Percentiles rank a stretch among this genome's conserved stretches.
Evolutionary conservation across 768 basidiomycete genomes (phyloP).

Genomic region (Tulasnella sp.): DNA sequence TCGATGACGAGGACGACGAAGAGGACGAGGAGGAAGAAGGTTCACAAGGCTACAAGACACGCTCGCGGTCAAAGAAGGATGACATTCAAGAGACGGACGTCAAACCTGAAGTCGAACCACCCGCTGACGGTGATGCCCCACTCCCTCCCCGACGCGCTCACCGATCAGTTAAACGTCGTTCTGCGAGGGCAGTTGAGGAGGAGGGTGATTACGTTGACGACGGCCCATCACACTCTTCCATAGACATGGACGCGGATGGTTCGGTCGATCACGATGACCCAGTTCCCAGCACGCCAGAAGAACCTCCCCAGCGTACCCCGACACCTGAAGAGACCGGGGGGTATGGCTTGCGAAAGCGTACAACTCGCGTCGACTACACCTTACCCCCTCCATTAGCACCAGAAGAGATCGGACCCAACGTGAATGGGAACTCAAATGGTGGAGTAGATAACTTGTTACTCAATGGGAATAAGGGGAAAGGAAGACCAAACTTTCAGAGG

Average conservation of each 20-base stretch:
- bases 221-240: background rate
- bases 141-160: background rate
- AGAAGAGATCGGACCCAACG: conserved; percentile 33
- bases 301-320: conserved; percentile 1
- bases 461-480: conserved; percentile 27
- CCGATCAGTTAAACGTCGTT: conserved; percentile 9
- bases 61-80: background rate
- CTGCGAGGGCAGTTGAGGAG: conserved; percentile 3
- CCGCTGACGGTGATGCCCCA: background rate
- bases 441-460: conserved; percentile 28
- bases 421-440: conserved; percentile 27
- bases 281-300: conserved; percentile 8
- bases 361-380: conserved; percentile 55
- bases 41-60: conserved; percentile 2
- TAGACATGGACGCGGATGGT: conserved; percentile 14
- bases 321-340: conserved; percentile 27
- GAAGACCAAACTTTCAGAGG: conserved; percentile 30
- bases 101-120: background rate
- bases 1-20: conserved; percentile 24
- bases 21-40: conserved; percentile 31
- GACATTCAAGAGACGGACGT: background rate
- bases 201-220: conserved; percentile 14
- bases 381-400: conserved; percentile 75
- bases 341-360: conserved; percentile 53
- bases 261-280: conserved; percentile 12